phyloP scores from a whole-genome alignment of 345 rosid genomes.

The Eucalyptus marginata region DNA sequence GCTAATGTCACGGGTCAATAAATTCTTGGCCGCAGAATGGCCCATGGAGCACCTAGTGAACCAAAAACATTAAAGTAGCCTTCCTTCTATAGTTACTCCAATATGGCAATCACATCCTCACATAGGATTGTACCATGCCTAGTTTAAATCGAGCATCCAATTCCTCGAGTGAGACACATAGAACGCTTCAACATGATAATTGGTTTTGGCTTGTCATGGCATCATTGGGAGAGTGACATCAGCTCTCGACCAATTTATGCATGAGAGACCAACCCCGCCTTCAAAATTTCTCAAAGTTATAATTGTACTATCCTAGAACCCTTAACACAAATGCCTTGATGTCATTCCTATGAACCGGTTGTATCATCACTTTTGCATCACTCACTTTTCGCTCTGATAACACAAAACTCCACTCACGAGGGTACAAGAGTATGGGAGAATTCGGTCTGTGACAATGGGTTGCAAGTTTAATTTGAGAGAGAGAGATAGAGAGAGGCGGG shows the following conservation, averaged over 20 bases:
- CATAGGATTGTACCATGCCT: background rate
- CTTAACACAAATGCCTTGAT: background rate
- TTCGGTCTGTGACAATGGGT: background rate
- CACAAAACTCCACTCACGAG: background rate
- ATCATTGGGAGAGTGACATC: background rate
- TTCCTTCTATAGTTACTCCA: background rate
- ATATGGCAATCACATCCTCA: background rate
- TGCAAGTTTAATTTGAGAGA: no score
- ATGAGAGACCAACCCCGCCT: fast-evolving
- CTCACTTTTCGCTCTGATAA: background rate
- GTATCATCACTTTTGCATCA: background rate
- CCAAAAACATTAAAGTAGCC: no score
- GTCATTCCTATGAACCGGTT: background rate
- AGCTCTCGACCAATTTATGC: background rate
- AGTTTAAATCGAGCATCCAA: background rate
- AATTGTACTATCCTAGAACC: no score
- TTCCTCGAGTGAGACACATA: background rate
- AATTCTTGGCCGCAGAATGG: no score
- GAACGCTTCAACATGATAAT: background rate
- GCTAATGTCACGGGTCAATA: no score
- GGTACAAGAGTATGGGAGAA: background rate
- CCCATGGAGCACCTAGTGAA: no score
- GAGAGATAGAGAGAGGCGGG: background rate
- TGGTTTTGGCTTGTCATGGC: background rate
- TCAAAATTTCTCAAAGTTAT: no score